phyloP scores from a whole-genome alignment of 805 yeast genomes.

The Pichia cephalocereana region DNA sequence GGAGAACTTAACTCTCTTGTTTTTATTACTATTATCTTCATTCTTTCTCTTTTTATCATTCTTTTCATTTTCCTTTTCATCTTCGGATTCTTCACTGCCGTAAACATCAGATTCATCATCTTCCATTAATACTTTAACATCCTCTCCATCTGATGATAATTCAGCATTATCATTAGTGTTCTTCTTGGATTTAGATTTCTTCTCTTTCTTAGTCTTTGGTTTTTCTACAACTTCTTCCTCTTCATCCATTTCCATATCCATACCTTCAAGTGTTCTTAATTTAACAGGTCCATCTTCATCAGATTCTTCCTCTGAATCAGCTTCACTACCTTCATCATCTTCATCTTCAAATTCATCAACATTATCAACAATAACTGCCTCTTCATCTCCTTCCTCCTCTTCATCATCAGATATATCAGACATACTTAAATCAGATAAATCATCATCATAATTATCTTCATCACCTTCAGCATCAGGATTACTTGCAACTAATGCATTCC shows the following conservation, averaged over 20 bases:
- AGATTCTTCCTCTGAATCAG: constrained; percentile 16
- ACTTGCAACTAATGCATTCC: constrained; percentile 52
- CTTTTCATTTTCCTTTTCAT: constrained; percentile 17
- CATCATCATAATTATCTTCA: constrained; percentile 27
- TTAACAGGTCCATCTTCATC: constrained; percentile 23
- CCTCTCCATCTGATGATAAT: constrained; percentile 20
- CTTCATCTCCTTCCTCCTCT: constrained; percentile 22
- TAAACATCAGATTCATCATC: constrained; percentile 21
- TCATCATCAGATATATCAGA: constrained; percentile 29
- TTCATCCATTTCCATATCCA: constrained; percentile 21
- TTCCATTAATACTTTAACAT: constrained; percentile 13
- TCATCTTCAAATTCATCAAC: constrained; percentile 26
- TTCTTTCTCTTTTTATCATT: background rate
- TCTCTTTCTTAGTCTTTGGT: no score
- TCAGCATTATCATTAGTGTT: constrained; percentile 12
- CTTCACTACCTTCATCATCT: constrained; percentile 30
- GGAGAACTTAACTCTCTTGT: constrained; percentile 42
- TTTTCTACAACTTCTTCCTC: no score
- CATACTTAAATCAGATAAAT: constrained; percentile 30
- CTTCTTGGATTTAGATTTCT: no score
- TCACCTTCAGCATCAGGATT: constrained; percentile 50
- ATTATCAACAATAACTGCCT: constrained; percentile 17
- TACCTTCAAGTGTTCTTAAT: constrained; percentile 19
- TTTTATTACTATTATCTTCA: constrained; percentile 11
- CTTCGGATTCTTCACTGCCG: constrained; percentile 13